Conservation (phyloP, 768 basidiomycete species). For the Tricholoma bakamatsutake region DNA sequence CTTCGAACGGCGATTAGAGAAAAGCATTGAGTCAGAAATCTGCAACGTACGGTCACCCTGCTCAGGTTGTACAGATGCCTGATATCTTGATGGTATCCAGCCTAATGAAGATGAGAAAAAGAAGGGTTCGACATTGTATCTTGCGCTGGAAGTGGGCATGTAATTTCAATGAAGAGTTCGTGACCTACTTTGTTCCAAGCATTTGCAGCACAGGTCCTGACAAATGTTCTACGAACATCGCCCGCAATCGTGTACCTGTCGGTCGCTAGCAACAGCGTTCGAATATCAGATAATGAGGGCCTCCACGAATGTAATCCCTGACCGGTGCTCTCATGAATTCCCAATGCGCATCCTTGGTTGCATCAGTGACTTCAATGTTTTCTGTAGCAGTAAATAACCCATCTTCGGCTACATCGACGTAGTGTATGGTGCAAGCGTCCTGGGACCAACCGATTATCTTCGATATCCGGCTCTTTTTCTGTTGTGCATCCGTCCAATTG, state of each 20-base stretch:
- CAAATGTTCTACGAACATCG: conserved; percentile 45
- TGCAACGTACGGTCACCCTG: conserved; percentile 34
- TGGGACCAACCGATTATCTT: conserved; percentile 18
- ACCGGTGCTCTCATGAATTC: conserved; percentile 24
- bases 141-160: conserved; percentile 3
- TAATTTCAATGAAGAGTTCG: neutral
- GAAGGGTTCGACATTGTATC: conserved; percentile 56
- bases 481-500: conserved; percentile 49
- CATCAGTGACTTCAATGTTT: conserved; percentile 15
- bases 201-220: conserved; percentile 48
- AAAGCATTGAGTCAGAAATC: neutral
- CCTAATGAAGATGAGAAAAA: conserved; percentile 58
- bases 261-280: conserved; percentile 17
- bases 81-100: conserved; percentile 56
- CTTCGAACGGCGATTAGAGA: conserved; percentile 20
- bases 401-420: conserved; percentile 33
- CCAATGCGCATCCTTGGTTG: conserved; percentile 28
- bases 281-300: neutral
- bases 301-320: conserved; percentile 6
- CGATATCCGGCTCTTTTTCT: conserved; percentile 31
- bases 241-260: conserved; percentile 34
- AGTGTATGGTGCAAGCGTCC: conserved; percentile 27
- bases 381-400: conserved; percentile 25
- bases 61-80: conserved; percentile 31
- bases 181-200: conserved; percentile 39